These are phyloP conservation scores for Aspergillus piperis DNA, from an alignment of 2,329 filamentous ascomycete species.

Conservation along the genomic window DNA sequence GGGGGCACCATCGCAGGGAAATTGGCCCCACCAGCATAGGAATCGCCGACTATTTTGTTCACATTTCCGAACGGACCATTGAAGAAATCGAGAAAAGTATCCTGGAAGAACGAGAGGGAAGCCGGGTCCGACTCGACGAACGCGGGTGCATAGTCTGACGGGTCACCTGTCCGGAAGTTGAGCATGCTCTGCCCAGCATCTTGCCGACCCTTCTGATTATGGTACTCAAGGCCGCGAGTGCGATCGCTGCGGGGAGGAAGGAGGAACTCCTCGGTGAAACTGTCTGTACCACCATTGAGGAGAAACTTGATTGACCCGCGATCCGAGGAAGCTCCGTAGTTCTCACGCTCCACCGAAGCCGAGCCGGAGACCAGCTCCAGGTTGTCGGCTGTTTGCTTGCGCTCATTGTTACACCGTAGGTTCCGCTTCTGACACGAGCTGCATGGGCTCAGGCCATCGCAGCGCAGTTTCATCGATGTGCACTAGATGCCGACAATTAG, in stretches of 20 bases:
- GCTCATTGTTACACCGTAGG: conserved; percentile 42
- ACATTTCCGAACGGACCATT: conserved; percentile 37
- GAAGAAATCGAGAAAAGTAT: conserved; percentile 42
- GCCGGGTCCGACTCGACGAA: conserved; percentile 29
- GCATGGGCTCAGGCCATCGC: conserved; percentile 48
- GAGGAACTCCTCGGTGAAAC: conserved; percentile 48
- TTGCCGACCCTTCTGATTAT: conserved; percentile 33
- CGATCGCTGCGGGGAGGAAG: conserved; percentile 45
- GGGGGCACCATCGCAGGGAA: conserved; percentile 22
- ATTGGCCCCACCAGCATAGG: conserved; percentile 22
- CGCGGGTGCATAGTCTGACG: conserved; percentile 19
- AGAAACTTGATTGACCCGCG: conserved; percentile 51
- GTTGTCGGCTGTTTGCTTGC: conserved; percentile 22
- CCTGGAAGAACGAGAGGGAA: conserved; percentile 35
- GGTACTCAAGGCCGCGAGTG: conserved; percentile 38
- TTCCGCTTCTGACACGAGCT: conserved; percentile 47
- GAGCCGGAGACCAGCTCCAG: conserved; percentile 24
- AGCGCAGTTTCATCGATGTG: conserved; percentile 51
- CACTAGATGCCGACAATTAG: conserved; percentile 34
- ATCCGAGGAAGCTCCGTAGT: conserved; percentile 39
- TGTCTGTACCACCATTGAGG: conserved; percentile 48
- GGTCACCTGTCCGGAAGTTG: conserved; percentile 22
- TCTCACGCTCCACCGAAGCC: conserved; percentile 27
- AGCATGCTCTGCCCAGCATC: conserved; percentile 23
- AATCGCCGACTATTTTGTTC: conserved; percentile 26